Percentiles rank a stretch among this genome's conserved stretches.
Evolutionary conservation across 495 filamentous ascomycete species (phyloP).

Genomic region (Podospora anserina): DNA sequence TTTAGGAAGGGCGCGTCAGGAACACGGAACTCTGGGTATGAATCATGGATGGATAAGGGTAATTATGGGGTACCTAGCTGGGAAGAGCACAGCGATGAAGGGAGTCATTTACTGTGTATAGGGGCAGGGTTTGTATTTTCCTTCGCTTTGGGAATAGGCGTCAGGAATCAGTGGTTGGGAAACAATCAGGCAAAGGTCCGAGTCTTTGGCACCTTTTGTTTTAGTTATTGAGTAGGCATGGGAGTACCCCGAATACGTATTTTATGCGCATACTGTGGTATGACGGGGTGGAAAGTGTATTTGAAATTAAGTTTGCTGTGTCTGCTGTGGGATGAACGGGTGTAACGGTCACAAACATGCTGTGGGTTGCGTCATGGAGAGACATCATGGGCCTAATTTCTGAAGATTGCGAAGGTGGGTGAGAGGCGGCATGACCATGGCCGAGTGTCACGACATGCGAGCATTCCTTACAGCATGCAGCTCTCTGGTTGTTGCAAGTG

Average conservation of each 20-base stretch:
- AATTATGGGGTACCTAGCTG: background rate
- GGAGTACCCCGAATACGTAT: background rate
- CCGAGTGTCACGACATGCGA: background rate
- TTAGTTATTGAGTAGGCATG: background rate
- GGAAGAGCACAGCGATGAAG: background rate
- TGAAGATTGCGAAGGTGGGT: background rate
- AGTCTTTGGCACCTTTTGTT: background rate
- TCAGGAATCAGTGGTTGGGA: background rate
- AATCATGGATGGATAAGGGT: background rate
- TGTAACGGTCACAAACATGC: background rate
- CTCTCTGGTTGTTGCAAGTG: background rate
- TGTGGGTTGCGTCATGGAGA: background rate
- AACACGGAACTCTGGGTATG: constrained; percentile 11
- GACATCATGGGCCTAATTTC: background rate
- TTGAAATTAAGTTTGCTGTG: background rate
- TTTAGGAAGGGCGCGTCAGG: background rate
- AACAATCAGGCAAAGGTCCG: background rate
- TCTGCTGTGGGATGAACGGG: background rate
- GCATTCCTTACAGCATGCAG: background rate
- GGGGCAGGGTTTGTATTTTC: background rate
- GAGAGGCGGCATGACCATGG: background rate
- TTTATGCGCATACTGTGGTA: background rate
- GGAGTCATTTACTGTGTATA: background rate
- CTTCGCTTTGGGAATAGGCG: background rate
- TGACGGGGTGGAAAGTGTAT: background rate